Conservation (phyloP, 192 early-diverging fungal genomes). For the Podila minutissima region DNA sequence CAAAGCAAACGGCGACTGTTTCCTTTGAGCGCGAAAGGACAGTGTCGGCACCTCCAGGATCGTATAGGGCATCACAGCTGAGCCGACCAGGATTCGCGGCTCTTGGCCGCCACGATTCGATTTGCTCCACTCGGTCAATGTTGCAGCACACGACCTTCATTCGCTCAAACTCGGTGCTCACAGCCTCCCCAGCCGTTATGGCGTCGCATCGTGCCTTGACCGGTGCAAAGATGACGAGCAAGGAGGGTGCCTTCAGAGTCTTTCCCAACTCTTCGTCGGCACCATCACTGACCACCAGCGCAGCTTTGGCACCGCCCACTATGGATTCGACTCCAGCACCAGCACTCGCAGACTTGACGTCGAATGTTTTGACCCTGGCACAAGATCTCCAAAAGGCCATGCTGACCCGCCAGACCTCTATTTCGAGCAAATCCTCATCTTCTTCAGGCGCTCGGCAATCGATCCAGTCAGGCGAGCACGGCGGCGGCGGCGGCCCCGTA, state of each 20-base stretch:
- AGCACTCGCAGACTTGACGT: not conserved
- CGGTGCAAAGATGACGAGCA: not conserved
- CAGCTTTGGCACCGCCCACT: not conserved
- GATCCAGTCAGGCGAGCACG: too few species aligned
- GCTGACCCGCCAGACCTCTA: constrained; percentile 1
- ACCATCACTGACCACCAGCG: not conserved
- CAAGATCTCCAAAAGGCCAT: constrained; percentile 18
- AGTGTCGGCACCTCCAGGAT: constrained; percentile 22
- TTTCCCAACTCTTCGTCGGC: not conserved
- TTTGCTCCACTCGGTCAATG: not conserved
- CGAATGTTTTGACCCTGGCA: constrained; percentile 9
- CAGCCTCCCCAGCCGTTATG: not conserved
- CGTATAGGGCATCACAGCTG: not conserved
- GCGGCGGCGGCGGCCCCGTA: too few species aligned
- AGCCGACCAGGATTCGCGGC: not conserved
- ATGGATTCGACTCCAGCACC: not conserved
- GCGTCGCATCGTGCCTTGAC: constrained; percentile 1
- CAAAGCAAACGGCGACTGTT: not conserved
- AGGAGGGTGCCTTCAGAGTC: not conserved
- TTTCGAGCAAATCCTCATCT: not conserved
- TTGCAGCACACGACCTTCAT: not conserved
- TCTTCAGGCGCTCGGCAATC: not conserved
- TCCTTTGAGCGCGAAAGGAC: constrained; percentile 4
- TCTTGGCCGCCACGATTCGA: constrained; percentile 1
- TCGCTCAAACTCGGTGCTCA: not conserved